Evolutionary conservation across 2,329 filamentous ascomycete species (phyloP).

Genomic region (Fusarium sororula): DNA sequence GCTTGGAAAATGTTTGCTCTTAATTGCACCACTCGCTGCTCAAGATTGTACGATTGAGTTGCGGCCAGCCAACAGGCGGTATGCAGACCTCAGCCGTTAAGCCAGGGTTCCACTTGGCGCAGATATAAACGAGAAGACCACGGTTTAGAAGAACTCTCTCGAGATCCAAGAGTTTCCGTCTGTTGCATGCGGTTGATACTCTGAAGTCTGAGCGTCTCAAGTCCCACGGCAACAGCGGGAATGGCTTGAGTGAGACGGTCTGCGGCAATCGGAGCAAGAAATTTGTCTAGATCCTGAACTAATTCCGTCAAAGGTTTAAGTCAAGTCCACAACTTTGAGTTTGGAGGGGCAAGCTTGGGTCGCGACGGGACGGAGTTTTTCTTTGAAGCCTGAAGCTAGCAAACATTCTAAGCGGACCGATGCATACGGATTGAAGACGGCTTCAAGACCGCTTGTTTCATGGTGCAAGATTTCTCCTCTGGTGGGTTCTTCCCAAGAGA

Average conservation of each 20-base stretch:
- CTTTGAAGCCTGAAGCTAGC: conserved; percentile 32
- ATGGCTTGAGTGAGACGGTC: conserved; percentile 25
- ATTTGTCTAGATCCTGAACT: conserved; percentile 4
- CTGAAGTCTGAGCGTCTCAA: background rate
- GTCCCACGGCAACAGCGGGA: conserved; percentile 24
- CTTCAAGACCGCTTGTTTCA: conserved; percentile 23
- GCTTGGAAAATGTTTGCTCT: conserved; percentile 14
- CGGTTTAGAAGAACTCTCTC: background rate
- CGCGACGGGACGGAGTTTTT: conserved; percentile 7
- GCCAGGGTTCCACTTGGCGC: conserved; percentile 22
- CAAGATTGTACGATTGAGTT: conserved; percentile 20
- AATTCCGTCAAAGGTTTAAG: conserved; percentile 27
- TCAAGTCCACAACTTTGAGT: background rate
- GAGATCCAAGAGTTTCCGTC: background rate
- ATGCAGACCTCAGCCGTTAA: conserved; percentile 28
- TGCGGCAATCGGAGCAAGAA: background rate
- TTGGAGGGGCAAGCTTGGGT: conserved; percentile 4
- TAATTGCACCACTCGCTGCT: background rate
- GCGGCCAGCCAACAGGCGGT: conserved; percentile 30
- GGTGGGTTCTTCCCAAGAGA: background rate
- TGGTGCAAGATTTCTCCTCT: background rate
- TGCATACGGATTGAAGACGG: conserved; percentile 10
- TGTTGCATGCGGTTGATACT: conserved; percentile 1
- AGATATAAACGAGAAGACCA: background rate
- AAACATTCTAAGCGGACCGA: conserved; percentile 20